Evolutionary conservation across 2,329 filamentous ascomycete genomes (phyloP).

Genomic region (Teratosphaeria zuluensis): DNA sequence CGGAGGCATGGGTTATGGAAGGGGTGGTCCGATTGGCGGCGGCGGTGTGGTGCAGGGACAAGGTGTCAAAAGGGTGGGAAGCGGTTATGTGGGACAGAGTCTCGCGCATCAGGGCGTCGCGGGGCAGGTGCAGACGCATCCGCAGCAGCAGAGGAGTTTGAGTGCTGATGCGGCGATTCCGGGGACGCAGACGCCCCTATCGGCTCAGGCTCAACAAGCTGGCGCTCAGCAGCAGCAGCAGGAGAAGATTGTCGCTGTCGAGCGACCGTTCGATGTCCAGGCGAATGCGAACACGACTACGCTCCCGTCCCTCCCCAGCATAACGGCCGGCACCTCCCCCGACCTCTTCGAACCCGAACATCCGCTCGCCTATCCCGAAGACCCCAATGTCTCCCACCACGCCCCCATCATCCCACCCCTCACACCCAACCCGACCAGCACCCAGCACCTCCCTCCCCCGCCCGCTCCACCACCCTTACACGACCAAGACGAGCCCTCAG

Average conservation of each 20-base stretch:
- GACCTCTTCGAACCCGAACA: slow-evolving; percentile 33
- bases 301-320: slow-evolving; percentile 27
- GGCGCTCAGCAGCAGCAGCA: neutral
- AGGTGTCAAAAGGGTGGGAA: slow-evolving; percentile 53
- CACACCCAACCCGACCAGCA: slow-evolving; percentile 20
- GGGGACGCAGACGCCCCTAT: neutral
- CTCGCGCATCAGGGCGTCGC: neutral
- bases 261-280: slow-evolving; percentile 7
- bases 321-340: slow-evolving; percentile 1
- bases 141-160: slow-evolving; percentile 14
- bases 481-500: slow-evolving; percentile 51
- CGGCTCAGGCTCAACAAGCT: neutral
- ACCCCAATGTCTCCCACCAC: slow-evolving; percentile 33
- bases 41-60: neutral
- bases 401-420: slow-evolving; percentile 23
- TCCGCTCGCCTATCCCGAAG: slow-evolving; percentile 30
- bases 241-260: neutral
- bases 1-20: neutral
- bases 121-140: neutral
- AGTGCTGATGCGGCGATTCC: slow-evolving; percentile 17
- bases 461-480: neutral
- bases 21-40: neutral
- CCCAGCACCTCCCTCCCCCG: neutral
- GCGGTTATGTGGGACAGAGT: slow-evolving; percentile 35
- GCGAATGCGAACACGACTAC: slow-evolving; percentile 21